Conservation (phyloP, 306 rosid species). For the Cucurbita maxima region DNA sequence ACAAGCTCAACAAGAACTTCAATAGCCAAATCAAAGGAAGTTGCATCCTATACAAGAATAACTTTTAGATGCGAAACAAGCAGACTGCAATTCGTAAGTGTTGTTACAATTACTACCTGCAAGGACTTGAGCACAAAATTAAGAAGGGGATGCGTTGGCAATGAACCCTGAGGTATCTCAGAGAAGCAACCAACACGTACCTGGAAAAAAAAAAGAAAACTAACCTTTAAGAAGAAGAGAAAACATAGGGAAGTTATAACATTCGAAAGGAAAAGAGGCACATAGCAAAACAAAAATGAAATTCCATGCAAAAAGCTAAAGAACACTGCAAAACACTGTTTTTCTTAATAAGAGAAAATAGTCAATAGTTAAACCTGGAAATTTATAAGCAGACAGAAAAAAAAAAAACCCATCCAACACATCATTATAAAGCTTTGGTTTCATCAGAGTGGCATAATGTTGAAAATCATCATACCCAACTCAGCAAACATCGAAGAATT, state of each 20-base stretch:
- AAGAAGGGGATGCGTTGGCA: constrained; percentile 77
- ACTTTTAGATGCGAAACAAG: constrained; percentile 1
- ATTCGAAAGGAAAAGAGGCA: neutral
- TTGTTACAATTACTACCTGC: constrained; percentile 34
- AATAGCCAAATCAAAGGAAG: constrained; percentile 77
- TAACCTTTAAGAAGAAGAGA: neutral
- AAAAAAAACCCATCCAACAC: neutral
- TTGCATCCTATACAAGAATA: constrained; percentile 40
- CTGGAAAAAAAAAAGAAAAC: constrained; percentile 27
- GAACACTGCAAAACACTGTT: neutral
- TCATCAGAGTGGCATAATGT: neutral
- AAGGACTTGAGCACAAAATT: constrained; percentile 69
- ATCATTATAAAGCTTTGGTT: neutral
- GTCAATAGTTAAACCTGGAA: neutral
- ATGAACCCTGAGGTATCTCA: constrained; percentile 61
- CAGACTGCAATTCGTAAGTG: neutral
- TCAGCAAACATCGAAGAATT: constrained; percentile 83
- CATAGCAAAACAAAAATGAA: neutral
- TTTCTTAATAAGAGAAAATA: neutral
- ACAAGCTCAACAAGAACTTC: constrained; percentile 92
- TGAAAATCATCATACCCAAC: constrained; percentile 54
- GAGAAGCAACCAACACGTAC: constrained; percentile 94
- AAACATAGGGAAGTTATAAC: constrained; percentile 2
- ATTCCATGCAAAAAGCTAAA: neutral
- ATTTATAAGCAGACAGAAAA: neutral